phyloP scores from a whole-genome alignment of 2,329 filamentous ascomycete species.

The Sclerotinia spermophila region DNA sequence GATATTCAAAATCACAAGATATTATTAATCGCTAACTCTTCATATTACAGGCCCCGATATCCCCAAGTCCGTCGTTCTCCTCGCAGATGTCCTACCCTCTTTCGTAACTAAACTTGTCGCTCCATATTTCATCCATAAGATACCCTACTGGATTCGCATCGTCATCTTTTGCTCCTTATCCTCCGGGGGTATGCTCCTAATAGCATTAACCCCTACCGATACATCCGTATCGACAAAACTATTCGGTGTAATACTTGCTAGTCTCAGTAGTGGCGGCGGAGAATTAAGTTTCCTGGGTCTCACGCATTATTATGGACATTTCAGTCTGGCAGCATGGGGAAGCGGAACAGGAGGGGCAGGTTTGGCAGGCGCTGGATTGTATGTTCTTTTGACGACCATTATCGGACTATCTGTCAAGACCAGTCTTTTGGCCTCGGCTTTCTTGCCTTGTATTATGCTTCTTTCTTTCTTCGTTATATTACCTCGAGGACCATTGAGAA shows the following conservation, averaged over 20 bases:
- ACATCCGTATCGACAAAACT: slow-evolving; percentile 71
- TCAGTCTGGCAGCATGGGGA: slow-evolving; percentile 86
- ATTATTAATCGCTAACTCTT: neutral
- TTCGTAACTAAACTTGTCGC: slow-evolving; percentile 84
- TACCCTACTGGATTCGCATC: slow-evolving; percentile 76
- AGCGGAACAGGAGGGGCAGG: slow-evolving; percentile 90
- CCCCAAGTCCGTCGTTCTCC: slow-evolving; percentile 87
- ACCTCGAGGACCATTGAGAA: slow-evolving; percentile 62
- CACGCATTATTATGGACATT: slow-evolving; percentile 88
- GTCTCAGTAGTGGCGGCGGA: slow-evolving; percentile 78
- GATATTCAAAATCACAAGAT: neutral
- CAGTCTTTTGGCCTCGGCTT: slow-evolving; percentile 74
- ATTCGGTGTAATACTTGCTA: slow-evolving; percentile 78
- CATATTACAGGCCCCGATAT: slow-evolving; percentile 55
- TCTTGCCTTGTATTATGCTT: slow-evolving; percentile 78
- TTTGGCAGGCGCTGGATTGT: slow-evolving; percentile 79
- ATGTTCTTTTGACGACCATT: slow-evolving; percentile 80
- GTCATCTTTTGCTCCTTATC: slow-evolving; percentile 72
- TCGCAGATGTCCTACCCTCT: slow-evolving; percentile 87
- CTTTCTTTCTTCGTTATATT: slow-evolving; percentile 80
- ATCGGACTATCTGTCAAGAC: slow-evolving; percentile 69
- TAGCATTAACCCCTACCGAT: slow-evolving; percentile 70
- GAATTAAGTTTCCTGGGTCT: slow-evolving; percentile 88
- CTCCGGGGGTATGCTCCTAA: slow-evolving; percentile 80
- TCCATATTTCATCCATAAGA: slow-evolving; percentile 87